These are phyloP conservation scores for Zymoseptoria brevis DNA, from an alignment of 2,329 filamentous ascomycete species.

Conservation along the genomic window DNA sequence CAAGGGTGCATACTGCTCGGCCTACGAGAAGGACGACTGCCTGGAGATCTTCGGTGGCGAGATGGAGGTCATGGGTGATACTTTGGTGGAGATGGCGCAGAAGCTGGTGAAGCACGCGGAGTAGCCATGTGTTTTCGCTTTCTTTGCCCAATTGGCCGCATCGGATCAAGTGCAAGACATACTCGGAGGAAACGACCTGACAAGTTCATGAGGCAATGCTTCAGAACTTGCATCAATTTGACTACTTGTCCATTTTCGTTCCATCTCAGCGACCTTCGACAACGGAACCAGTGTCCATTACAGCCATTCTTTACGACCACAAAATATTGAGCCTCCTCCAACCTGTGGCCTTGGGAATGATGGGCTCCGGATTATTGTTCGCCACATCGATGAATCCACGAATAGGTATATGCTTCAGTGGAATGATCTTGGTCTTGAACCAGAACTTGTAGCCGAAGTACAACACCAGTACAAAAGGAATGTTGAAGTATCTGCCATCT, in stretches of 20 bases:
- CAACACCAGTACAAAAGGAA: constrained; percentile 22
- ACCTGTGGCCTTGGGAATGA: constrained; percentile 12
- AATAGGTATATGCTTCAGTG: constrained; percentile 21
- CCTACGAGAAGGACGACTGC: constrained; percentile 46
- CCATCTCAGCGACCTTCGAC: background rate
- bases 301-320: constrained; percentile 12
- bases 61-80: constrained; percentile 46
- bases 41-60: constrained; percentile 42
- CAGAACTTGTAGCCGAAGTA: constrained; percentile 25
- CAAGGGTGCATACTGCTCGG: constrained; percentile 46
- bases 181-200: too few species aligned
- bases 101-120: constrained; percentile 12
- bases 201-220: too few species aligned
- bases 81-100: constrained; percentile 43
- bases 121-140: background rate
- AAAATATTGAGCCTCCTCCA: constrained; percentile 24
- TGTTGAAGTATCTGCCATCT: constrained; percentile 20
- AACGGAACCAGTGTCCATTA: background rate
- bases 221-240: too few species aligned
- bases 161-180: too few species aligned
- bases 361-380: constrained; percentile 20
- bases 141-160: too few species aligned
- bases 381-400: constrained; percentile 24
- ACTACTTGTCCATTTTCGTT: background rate
- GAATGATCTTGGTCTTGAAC: constrained; percentile 22